These are phyloP conservation scores for Pseudozyma tsukubaensis DNA, from an alignment of 1,284 basidiomycete genomes.

Conservation along the genomic window DNA sequence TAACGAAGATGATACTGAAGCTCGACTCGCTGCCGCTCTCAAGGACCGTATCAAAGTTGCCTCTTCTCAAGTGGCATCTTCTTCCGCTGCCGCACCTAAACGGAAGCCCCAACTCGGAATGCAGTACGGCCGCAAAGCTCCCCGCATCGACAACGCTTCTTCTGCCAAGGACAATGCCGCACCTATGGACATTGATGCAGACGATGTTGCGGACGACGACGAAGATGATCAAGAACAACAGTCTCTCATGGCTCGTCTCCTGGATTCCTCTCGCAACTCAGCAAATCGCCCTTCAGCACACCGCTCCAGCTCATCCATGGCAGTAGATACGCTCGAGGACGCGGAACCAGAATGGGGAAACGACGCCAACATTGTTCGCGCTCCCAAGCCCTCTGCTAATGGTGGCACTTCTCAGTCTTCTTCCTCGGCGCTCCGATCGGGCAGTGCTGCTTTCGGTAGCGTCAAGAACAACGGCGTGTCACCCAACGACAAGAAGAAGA, in stretches of 20 bases:
- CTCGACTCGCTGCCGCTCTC: slow-evolving; percentile 16
- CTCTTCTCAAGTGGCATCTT: not conserved
- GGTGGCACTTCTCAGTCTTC: slow-evolving; percentile 4
- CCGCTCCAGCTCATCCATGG: not conserved
- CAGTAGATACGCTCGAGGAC: slow-evolving; percentile 33
- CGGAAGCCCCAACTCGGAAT: not conserved
- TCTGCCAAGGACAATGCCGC: not conserved
- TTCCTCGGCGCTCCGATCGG: too few relatives aligned
- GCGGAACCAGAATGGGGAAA: slow-evolving; percentile 51
- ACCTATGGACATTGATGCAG: slow-evolving; percentile 15
- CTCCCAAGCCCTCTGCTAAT: slow-evolving; percentile 27
- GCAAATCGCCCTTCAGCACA: not conserved
- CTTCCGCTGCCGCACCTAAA: not conserved
- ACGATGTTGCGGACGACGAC: not conserved
- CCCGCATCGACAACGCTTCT: not conserved
- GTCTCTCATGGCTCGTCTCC: slow-evolving; percentile 26
- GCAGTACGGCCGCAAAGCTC: slow-evolving; percentile 25
- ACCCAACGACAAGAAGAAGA: not conserved
- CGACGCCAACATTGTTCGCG: slow-evolving; percentile 41
- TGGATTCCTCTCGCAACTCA: not conserved
- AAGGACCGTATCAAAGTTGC: slow-evolving; percentile 17
- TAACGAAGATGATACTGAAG: slow-evolving; percentile 12
- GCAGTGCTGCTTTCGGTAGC: too few relatives aligned
- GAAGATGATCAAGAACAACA: not conserved
- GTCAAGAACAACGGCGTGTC: too few relatives aligned